Conservation (phyloP, 2,329 filamentous ascomycete species). For the Diaporthe sp. region DNA sequence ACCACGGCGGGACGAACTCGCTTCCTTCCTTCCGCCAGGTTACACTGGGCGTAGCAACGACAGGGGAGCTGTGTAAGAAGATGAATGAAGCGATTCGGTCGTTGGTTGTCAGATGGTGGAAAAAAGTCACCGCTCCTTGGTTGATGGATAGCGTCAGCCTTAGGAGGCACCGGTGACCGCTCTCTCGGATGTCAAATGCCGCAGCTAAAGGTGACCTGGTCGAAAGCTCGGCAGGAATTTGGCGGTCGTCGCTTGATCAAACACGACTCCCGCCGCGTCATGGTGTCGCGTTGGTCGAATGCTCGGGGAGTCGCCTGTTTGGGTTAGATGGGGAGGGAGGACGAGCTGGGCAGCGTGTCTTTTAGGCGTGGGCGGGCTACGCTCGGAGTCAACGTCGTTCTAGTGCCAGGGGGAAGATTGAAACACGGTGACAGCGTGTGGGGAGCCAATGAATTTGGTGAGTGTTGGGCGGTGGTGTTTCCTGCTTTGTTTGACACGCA, state of each 20-base stretch:
- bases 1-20: neutral
- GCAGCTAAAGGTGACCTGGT: neutral
- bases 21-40: neutral
- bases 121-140: neutral
- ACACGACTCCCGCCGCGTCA: slow-evolving; percentile 19
- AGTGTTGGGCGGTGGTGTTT: neutral
- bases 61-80: neutral
- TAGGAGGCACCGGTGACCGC: neutral
- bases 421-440: slow-evolving; percentile 23
- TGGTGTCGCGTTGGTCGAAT: neutral
- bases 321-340: slow-evolving; percentile 1
- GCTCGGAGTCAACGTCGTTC: neutral
- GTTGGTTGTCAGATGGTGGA: neutral
- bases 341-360: neutral
- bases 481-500: slow-evolving; percentile 18
- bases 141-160: neutral
- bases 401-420: slow-evolving; percentile 2
- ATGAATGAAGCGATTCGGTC: neutral
- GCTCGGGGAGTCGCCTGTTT: slow-evolving; percentile 2
- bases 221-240: neutral
- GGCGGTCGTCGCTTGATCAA: slow-evolving; percentile 13
- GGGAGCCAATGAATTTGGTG: slow-evolving; percentile 19
- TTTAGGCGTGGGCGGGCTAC: neutral
- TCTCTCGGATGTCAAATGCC: neutral
- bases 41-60: neutral